Evolutionary conservation across 2,329 filamentous ascomycete genomes (phyloP).

Genomic region (Aspergillus sp.): DNA sequence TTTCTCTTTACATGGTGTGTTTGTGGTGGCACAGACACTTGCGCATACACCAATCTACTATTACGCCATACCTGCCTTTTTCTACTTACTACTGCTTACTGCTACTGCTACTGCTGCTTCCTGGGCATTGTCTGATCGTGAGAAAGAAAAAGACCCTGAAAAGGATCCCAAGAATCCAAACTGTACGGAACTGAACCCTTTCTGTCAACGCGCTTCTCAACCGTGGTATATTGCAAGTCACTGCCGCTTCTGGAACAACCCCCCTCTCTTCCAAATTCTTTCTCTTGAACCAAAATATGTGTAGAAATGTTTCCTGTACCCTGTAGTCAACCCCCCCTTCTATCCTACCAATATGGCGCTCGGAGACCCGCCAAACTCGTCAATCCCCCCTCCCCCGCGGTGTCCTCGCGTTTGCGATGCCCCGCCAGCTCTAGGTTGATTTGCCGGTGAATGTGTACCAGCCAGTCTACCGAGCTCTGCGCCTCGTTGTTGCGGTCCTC

Average conservation of each 20-base stretch:
- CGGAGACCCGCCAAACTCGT: constrained; percentile 49
- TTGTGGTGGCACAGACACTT: too few relatives aligned
- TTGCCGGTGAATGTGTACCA: constrained; percentile 89
- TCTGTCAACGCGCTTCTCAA: constrained; percentile 6
- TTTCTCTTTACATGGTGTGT: too few relatives aligned
- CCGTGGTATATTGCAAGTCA: constrained; percentile 12
- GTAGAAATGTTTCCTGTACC: not conserved
- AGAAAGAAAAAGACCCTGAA: too few relatives aligned
- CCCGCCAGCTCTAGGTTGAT: constrained; percentile 79
- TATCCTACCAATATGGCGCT: constrained; percentile 46
- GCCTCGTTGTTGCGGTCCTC: constrained; percentile 98
- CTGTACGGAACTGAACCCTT: not conserved
- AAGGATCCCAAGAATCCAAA: too few relatives aligned
- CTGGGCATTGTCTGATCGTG: too few relatives aligned
- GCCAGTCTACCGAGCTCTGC: constrained; percentile 97
- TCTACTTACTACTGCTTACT: too few relatives aligned
- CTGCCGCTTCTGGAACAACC: constrained; percentile 1
- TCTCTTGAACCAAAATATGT: too few relatives aligned
- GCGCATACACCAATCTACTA: too few relatives aligned
- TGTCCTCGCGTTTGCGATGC: constrained; percentile 51
- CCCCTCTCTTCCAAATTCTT: not conserved
- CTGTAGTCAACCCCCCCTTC: not conserved
- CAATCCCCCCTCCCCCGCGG: constrained; percentile 44
- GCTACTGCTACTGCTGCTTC: too few relatives aligned
- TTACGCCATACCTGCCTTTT: too few relatives aligned